Evolutionary conservation across 208 protist genomes (phyloP), one percentile per base, ranked within the genome.

Genomic region (Wallacemonas sp.): DNA sequence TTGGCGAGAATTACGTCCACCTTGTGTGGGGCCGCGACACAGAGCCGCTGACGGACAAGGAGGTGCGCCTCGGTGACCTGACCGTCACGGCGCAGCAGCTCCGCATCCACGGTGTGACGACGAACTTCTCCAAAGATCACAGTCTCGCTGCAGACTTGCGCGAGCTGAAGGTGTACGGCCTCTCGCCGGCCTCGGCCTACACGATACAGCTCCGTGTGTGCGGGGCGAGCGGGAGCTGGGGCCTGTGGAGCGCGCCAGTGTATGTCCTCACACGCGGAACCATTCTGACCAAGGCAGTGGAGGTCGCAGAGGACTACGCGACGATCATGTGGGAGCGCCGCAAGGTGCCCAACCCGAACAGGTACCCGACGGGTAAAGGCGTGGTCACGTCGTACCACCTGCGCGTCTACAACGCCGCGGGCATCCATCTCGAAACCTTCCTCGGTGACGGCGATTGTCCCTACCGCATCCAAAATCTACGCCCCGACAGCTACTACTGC

Each of bases 1-100:
- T 96, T 66, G 93, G 93, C n/a, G 93, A 97, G 73, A 97, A 97
- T 74, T 97, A 97, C 75, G 87, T 96, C 22, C 77, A 80, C 53
- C 70, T 97, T 19, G 70, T 86, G 19, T 97, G 93, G 90, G 82
- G 72, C 49, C 86, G 90, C 31, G 87, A 91, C 44, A 64, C 74
- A 24, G 34, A 75, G 53, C 72, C 75, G 2, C 26, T 72, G 30
- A 66, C 41, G 22, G 70, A 77, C 59, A 70, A 73, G 42, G 77
- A 76, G 62, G 86, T 96, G 27, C 77, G 82, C 36, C 61, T 88
- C 15, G 92, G 93, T 9, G 90, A 97, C 67, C 54, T 86, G 39
- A 92, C 75, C 41, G 84, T 97, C 19, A 93, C 82, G 17, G 82
- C 72, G n/a, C 93, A 97, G 76, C 85, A 95, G 79, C 59, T 97